Percentiles rank a stretch among this genome's conserved stretches.
Conservation (phyloP, 2,329 filamentous ascomycete genomes). For the Xylaria sp. region DNA sequence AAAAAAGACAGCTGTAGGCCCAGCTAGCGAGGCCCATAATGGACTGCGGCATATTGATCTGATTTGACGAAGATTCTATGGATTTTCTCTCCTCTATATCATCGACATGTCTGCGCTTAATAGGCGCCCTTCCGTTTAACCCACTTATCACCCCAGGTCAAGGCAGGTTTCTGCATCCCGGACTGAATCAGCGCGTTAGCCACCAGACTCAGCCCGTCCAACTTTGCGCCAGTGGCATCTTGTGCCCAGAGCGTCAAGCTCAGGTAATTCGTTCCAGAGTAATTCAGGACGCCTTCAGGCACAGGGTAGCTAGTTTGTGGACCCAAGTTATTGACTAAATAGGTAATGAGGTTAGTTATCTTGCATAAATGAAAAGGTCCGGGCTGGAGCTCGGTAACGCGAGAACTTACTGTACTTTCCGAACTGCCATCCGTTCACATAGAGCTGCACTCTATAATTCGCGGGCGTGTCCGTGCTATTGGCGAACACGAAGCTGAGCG, state of each 20-base stretch:
- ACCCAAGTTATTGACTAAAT: slow-evolving; percentile 66
- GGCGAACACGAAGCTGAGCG: slow-evolving; percentile 68
- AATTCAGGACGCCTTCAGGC: slow-evolving; percentile 77
- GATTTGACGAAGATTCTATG: no score
- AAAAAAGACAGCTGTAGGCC: neutral
- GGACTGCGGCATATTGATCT: neutral
- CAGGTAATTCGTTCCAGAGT: slow-evolving; percentile 75
- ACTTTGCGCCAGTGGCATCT: slow-evolving; percentile 65
- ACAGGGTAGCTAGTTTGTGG: slow-evolving; percentile 79
- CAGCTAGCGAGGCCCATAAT: neutral
- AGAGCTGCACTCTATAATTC: slow-evolving; percentile 71
- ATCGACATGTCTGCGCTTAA: slow-evolving; percentile 21
- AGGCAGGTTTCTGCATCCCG: slow-evolving; percentile 41
- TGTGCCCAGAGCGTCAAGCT: slow-evolving; percentile 76
- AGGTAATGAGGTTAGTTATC: slow-evolving; percentile 11
- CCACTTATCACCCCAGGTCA: slow-evolving; percentile 41
- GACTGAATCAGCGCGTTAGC: slow-evolving; percentile 42
- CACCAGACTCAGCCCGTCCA: slow-evolving; percentile 56
- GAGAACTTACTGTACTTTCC: slow-evolving; percentile 53
- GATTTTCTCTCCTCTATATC: neutral
- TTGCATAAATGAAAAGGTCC: neutral
- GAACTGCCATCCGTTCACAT: slow-evolving; percentile 81
- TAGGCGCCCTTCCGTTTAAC: slow-evolving; percentile 39
- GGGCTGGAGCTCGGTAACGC: neutral
- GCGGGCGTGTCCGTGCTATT: slow-evolving; percentile 50